Conservation (phyloP, 345 rosid species). For the Luvunga scandens region DNA sequence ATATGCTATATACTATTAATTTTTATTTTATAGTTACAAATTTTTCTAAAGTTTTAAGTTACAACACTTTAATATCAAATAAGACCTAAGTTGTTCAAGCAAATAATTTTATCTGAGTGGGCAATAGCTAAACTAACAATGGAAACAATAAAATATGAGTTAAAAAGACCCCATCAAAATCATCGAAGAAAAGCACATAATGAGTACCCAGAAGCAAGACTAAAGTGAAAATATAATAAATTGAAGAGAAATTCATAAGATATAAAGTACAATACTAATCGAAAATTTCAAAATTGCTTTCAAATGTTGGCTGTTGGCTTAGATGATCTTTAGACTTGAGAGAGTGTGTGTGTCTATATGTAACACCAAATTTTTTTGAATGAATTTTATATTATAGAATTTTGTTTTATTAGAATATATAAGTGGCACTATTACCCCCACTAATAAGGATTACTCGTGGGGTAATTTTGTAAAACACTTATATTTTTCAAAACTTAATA, state of each 20-base stretch:
- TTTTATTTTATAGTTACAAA: too few species aligned
- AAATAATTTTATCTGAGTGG: neutral
- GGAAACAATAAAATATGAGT: neutral
- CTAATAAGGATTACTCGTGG: too few species aligned
- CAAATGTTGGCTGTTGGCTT: neutral
- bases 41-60: too few species aligned
- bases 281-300: neutral
- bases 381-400: too few species aligned
- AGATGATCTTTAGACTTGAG: neutral
- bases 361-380: too few species aligned
- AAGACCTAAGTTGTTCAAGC: neutral
- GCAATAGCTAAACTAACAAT: neutral
- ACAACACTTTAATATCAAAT: too few species aligned
- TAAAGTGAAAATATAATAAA: neutral
- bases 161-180: neutral
- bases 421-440: too few species aligned
- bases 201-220: neutral
- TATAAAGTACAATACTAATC: neutral
- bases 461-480: too few species aligned
- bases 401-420: too few species aligned
- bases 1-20: too few species aligned
- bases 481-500: too few species aligned
- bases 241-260: neutral
- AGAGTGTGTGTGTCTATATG: too few species aligned
- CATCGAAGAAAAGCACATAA: neutral